A percentile compares a stretch with the other conserved stretches of the same genome.
These are phyloP conservation scores for Hygrophoropsis aurantiaca DNA, from an alignment of 768 basidiomycete genomes.

Conservation along the genomic window DNA sequence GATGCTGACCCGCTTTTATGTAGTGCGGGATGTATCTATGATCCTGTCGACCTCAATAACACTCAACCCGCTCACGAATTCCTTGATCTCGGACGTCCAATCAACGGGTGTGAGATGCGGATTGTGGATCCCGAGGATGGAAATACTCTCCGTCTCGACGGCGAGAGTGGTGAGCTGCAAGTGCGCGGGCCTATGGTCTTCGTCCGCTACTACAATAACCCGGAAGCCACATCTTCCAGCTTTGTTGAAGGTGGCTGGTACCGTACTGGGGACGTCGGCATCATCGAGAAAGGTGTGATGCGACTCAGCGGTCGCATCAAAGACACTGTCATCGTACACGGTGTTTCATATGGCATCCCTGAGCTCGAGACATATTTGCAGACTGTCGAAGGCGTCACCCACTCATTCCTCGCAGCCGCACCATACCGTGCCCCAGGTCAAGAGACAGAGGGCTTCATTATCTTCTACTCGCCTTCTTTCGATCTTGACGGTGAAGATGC, in stretches of 20 bases:
- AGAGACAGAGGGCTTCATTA: constrained; percentile 41
- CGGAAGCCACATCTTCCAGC: constrained; percentile 42
- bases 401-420: constrained; percentile 35
- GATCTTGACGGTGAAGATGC: constrained; percentile 18
- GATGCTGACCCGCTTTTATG: not conserved
- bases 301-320: constrained; percentile 41
- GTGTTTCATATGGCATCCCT: constrained; percentile 39
- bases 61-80: constrained; percentile 26
- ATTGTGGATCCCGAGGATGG: constrained; percentile 26
- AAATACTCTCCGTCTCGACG: constrained; percentile 16
- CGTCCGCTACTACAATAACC: constrained; percentile 46
- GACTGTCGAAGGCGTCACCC: constrained; percentile 33
- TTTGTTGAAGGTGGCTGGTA: constrained; percentile 53
- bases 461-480: constrained; percentile 39
- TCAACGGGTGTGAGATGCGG: constrained; percentile 32
- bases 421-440: constrained; percentile 39
- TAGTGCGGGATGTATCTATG: constrained; percentile 38
- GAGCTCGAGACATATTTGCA: constrained; percentile 42
- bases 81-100: constrained; percentile 31
- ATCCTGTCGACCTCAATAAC: constrained; percentile 17
- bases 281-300: constrained; percentile 30
- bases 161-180: constrained; percentile 38
- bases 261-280: constrained; percentile 54
- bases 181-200: constrained; percentile 40
- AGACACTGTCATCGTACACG: constrained; percentile 44